Conservation (phyloP, 2,329 filamentous ascomycete species). For the Helminthosporium solani region DNA sequence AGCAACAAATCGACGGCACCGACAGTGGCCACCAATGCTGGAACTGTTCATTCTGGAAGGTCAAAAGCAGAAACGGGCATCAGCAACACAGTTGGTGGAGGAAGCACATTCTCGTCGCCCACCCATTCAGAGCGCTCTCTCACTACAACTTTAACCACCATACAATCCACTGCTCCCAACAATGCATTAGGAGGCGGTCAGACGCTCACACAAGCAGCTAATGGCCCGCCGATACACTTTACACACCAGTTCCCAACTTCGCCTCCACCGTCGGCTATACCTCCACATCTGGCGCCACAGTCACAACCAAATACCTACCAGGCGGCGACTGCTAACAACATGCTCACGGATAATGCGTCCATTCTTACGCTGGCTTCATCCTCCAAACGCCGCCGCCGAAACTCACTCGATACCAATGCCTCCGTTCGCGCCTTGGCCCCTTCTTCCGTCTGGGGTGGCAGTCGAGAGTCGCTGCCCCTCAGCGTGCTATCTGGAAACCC, state of each 20-base stretch:
- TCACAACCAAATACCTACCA: slow-evolving; percentile 69
- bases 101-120: slow-evolving; percentile 77
- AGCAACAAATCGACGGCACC: slow-evolving; percentile 74
- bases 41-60: slow-evolving; percentile 72
- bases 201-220: slow-evolving; percentile 39
- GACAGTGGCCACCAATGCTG: slow-evolving; percentile 80
- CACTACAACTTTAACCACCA: slow-evolving; percentile 81
- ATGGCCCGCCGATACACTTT: slow-evolving; percentile 53
- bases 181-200: slow-evolving; percentile 45
- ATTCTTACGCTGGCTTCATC: slow-evolving; percentile 83
- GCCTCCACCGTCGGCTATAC: slow-evolving; percentile 66
- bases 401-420: slow-evolving; percentile 82
- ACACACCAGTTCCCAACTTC: slow-evolving; percentile 59
- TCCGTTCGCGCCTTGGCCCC: slow-evolving; percentile 82
- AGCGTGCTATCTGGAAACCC: slow-evolving; percentile 73
- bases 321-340: slow-evolving; percentile 77
- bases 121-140: slow-evolving; percentile 78
- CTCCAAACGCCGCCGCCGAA: slow-evolving; percentile 72
- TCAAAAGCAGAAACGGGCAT: slow-evolving; percentile 79
- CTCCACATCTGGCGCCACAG: slow-evolving; percentile 64
- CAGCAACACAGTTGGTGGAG: slow-evolving; percentile 63
- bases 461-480: slow-evolving; percentile 74
- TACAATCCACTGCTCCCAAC: slow-evolving; percentile 70
- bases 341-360: slow-evolving; percentile 81
- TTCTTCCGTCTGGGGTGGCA: slow-evolving; percentile 78